Evolutionary conservation across 2,329 filamentous ascomycete species (phyloP), one percentile per base, ranked within the genome.

Genomic region (Fusarium sp.): DNA sequence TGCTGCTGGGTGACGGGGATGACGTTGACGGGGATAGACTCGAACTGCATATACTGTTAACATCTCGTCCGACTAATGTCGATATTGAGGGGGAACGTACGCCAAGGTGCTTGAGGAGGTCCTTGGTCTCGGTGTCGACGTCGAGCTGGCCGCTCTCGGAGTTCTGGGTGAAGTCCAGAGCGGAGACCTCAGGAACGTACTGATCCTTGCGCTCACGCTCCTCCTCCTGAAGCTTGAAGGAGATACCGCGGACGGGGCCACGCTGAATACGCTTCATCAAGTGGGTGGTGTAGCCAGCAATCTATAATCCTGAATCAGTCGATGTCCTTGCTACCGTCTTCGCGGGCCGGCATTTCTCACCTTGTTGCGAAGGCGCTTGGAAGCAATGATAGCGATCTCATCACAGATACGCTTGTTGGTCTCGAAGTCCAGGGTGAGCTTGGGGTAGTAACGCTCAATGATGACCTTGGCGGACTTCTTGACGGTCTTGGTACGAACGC

Each of bases 201-300:
- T 99, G 96, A 88, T 99, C 96, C 92, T 99, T 99, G 83, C 96
- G 92, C 88, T 99, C 96, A 89, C 96, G 93, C 91, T 99, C 96
- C 89, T 99, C 96, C 88, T 99, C 96, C 88, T 99, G 96, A 69
- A 99, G 93, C 91, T 99, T 99, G 94, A 99, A 99, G 85, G 97
- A 99, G 86, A 99, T 99, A 88, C 96, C 96, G 79, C 96, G 97
- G 85, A 99, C 96, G 75, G 96, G 96, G 75, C 96, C 96, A 83
- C 96, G 94, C 89, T 98, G 96, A 79, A 99, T 99, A 85, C 96
- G 96, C 91, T 98, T 98, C 97, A 99, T 99, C 85, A 97, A 83
- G 83, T 97, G 94, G 76, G 96, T 98, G 79, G 95, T 97, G 91
- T 97, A 98, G 79, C 96, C 96, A 80, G 96, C 94, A 87, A 97